Evolutionary conservation across 257 asterid genomes (phyloP).

Genomic region (Parsonsia alboflavescens): DNA sequence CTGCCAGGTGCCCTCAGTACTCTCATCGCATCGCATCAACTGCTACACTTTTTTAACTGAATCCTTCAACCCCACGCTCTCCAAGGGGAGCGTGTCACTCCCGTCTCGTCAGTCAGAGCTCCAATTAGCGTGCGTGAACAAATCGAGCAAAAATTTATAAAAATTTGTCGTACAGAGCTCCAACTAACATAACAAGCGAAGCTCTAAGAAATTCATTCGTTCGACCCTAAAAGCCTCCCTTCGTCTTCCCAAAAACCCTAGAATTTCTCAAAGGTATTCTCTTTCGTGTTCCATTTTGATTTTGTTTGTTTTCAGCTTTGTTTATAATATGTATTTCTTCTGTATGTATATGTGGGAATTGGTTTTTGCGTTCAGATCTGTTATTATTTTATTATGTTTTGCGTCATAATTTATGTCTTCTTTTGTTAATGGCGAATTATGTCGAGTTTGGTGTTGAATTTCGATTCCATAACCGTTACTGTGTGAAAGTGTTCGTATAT

Average conservation of each 20-base stretch:
- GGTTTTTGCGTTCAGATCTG: constrained; percentile 33
- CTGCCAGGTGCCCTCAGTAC: constrained; percentile 23
- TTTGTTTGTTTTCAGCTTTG: background rate
- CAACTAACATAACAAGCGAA: constrained; percentile 30
- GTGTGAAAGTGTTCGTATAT: background rate
- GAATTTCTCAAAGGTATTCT: constrained; percentile 12
- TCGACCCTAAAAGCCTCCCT: constrained; percentile 16
- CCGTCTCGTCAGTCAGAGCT: background rate
- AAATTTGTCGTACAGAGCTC: constrained; percentile 15
- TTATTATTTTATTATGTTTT: constrained; percentile 13
- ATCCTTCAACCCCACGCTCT: constrained; percentile 23
- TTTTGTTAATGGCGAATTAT: constrained; percentile 4
- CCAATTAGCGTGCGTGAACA: constrained; percentile 26
- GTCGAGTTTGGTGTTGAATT: background rate
- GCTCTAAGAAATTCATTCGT: constrained; percentile 16
- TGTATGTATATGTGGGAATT: background rate
- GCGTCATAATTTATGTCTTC: constrained; percentile 13
- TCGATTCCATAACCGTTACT: background rate
- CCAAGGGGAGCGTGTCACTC: constrained; percentile 14
- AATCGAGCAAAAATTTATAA: constrained; percentile 18
- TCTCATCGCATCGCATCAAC: constrained; percentile 23
- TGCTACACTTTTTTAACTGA: constrained; percentile 19
- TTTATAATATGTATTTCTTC: background rate
- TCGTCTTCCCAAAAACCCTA: constrained; percentile 19
- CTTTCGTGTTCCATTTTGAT: constrained; percentile 13